Evolutionary conservation across 2,329 filamentous ascomycete species (phyloP), one percentile per base, ranked within the genome.

Genomic region (Allantophomopsis lycopodina): DNA sequence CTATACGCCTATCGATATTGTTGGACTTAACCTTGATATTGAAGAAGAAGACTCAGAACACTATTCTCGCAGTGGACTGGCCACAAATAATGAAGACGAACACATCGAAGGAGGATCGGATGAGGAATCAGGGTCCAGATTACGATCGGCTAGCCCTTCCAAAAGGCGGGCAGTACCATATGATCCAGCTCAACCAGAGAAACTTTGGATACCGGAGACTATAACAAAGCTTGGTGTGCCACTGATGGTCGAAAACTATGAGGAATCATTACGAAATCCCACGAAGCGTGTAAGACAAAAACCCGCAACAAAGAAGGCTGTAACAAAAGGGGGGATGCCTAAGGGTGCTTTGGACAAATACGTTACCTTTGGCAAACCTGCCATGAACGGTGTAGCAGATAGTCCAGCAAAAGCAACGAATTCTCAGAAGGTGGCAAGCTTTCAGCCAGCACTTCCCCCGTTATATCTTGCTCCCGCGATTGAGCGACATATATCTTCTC

Each of bases 1-100:
- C 2, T 93, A 83, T 52, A 65, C 79, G 4, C 91, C 91, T 0
- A 68, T 76, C 2, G 71, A 83, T 21, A 69, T 95, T 13, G 84
- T 94, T 2, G 76, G 77, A 0, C 69, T 96, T 32, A 77, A 94
- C 51, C 61, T 95, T 17, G 71, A 76, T 10, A 66, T 69, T 0
- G 88, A 95, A 54, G 71, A 76, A 21, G 79, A 83, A 13, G 46
- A 53, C 35, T 47, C 41, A 5, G 42, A 40, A 40, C 51, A 57
- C 34, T 68, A 60, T 46, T 68, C 64, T 1, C 65, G 74, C 20
- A 64, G 64, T 36, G 73, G 72, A 0, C 56, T 78, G 12, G 73
- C 74, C 2, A 62, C 76, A n/a, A 74, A 75, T 46, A 75, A 72
- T 43, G 79, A 85, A 39, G 76, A 83, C 31, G 79, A 83, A 8